A percentile compares a stretch with the other conserved stretches of the same genome.
These are phyloP conservation scores for Crithidia expoeki DNA, from an alignment of 208 protist genomes.

Conservation along the genomic window DNA sequence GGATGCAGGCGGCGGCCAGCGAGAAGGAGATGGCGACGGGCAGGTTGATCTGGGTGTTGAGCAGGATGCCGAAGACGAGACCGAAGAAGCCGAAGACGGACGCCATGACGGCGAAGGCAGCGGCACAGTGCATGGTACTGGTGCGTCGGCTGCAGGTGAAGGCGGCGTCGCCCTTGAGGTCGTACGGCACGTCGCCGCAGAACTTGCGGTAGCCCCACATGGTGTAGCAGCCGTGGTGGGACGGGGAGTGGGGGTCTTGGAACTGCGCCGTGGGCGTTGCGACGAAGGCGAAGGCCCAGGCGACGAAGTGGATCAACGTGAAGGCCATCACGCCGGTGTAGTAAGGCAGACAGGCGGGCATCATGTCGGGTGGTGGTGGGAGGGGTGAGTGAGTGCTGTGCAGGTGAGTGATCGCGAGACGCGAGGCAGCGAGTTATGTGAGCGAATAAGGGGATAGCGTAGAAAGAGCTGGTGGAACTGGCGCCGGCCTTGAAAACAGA, in stretches of 20 bases:
- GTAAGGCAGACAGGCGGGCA: constrained; percentile 25
- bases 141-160: constrained; percentile 31
- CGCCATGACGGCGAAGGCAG: constrained; percentile 45
- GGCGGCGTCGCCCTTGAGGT: constrained; percentile 21
- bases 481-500: too few relatives aligned
- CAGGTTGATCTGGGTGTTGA: constrained; percentile 30
- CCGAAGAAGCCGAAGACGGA: constrained; percentile 37
- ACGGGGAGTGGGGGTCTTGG: constrained; percentile 4
- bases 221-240: constrained; percentile 40
- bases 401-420: neutral
- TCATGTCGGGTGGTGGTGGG: constrained; percentile 7
- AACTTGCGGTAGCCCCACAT: constrained; percentile 47
- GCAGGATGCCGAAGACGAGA: constrained; percentile 37
- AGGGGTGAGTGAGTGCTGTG: neutral
- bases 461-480: too few relatives aligned
- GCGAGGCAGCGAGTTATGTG: too few relatives aligned
- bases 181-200: constrained; percentile 42
- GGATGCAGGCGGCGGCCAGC: constrained; percentile 35
- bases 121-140: constrained; percentile 43
- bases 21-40: constrained; percentile 29
- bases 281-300: constrained; percentile 43
- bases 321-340: constrained; percentile 37
- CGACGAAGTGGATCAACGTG: constrained; percentile 39
- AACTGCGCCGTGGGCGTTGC: constrained; percentile 45
- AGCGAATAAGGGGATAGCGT: too few relatives aligned